Evolutionary conservation across 2,329 filamentous ascomycete genomes (phyloP), one percentile per base, ranked within the genome.

Genomic region (Erysiphe pulchra): DNA sequence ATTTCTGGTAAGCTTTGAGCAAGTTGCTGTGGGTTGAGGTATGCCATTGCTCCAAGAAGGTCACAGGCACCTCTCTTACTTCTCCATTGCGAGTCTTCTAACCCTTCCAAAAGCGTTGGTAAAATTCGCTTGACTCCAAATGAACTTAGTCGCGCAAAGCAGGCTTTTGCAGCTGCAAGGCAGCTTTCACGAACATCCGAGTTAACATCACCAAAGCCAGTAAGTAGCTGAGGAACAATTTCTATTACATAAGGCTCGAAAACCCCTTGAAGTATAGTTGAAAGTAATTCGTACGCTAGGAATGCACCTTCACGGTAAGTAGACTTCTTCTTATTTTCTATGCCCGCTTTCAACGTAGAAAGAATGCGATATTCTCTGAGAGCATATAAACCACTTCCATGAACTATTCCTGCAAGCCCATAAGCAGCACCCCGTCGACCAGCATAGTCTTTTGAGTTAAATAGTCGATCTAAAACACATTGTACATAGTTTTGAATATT

Each of bases 61-160:
- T 98, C 90, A 58, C 90, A 98, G 46, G 90, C 90, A 54, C 92
- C 90, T 65, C 92, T 93, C 63, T 98, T 95, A 64, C 85, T 95
- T 56, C 90, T 80, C 90, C 90, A 98, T 60, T 95, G 87, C 45
- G 82, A 75, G 51, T 98, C 90, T 51, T 95, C 86, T 10, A 98
- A 73, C 47, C 92, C 90, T 51, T 90, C 77, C 2, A 98, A 71
- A 8, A 98, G 71, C 12, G 82, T 93, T 3, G 90, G 90, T 51
- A 98, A 67, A 51, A 98, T 86, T 57, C 90, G 73, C 63, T 93
- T 92, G 48, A 98, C 92, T 60, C 90, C 90, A 55, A 82, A 98
- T 0, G 90, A 95, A 62, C 85, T 95, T 47, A 98, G 65, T 53
- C 77, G 86, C 5, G 83, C 78, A 61, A 98, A 98, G 60, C 84